Evolutionary conservation across 2,329 filamentous ascomycete genomes (phyloP).

Genomic region (Berkeleyomyces rouxiae): DNA sequence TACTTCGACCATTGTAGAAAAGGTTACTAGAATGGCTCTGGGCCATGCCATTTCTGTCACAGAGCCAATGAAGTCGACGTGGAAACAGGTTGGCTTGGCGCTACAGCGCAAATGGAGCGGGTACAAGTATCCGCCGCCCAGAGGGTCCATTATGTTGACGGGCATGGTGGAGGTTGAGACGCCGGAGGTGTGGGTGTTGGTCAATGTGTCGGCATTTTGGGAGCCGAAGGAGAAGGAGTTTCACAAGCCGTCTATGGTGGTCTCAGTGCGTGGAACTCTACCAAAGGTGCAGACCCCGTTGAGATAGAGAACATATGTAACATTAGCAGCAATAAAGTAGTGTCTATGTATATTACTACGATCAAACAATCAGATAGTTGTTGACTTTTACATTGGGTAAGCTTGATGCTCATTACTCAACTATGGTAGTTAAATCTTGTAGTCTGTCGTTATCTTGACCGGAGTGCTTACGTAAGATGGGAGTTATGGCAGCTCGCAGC

Average conservation of each 20-base stretch:
- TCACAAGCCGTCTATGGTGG: conserved; percentile 14
- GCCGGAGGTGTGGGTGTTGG: conserved; percentile 23
- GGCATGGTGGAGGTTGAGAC: conserved; percentile 31
- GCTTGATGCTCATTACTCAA: not conserved
- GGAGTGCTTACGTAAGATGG: not conserved
- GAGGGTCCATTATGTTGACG: conserved; percentile 28
- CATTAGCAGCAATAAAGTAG: not conserved
- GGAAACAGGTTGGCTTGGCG: conserved; percentile 13
- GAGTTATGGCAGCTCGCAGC: not conserved
- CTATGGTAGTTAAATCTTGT: not conserved
- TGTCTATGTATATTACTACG: too few species aligned
- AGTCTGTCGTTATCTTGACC: not conserved
- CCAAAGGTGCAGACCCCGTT: conserved; percentile 15
- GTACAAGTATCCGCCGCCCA: conserved; percentile 24
- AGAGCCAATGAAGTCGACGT: conserved; percentile 14
- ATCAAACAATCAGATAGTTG: too few species aligned
- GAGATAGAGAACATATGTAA: not conserved
- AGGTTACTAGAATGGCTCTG: conserved; percentile 14
- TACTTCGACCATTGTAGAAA: conserved; percentile 7
- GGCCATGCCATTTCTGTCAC: conserved; percentile 14
- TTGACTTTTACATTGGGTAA: not conserved
- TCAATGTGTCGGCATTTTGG: conserved; percentile 33
- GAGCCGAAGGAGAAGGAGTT: conserved; percentile 30
- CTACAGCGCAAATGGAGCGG: conserved; percentile 23
- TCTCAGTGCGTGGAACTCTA: conserved; percentile 12